These are phyloP conservation scores for Nicotiana rustica DNA, from an alignment of 305 asterid species.

Conservation along the genomic window DNA sequence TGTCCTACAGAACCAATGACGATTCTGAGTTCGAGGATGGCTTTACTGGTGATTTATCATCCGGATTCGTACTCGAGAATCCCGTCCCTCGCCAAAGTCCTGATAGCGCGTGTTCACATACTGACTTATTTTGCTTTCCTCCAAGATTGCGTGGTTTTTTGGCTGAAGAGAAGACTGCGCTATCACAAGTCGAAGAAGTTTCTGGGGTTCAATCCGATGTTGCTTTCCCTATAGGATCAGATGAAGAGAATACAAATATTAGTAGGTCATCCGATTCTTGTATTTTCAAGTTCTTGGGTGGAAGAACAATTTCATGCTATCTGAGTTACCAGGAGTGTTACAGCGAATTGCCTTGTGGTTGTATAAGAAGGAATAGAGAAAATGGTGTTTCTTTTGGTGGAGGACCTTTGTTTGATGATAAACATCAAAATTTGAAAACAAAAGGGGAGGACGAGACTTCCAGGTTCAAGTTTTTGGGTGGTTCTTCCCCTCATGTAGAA, in stretches of 20 bases:
- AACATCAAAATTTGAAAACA: constrained; percentile 42
- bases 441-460: constrained; percentile 41
- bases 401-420: constrained; percentile 47
- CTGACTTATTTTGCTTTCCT: constrained; percentile 72
- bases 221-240: constrained; percentile 43
- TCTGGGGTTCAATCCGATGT: constrained; percentile 46
- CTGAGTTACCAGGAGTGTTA: constrained; percentile 49
- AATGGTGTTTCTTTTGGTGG: constrained; percentile 53
- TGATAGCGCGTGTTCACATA: constrained; percentile 57
- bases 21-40: constrained; percentile 44
- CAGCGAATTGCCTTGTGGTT: constrained; percentile 39
- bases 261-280: constrained; percentile 54
- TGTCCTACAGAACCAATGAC: constrained; percentile 41
- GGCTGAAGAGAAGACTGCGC: constrained; percentile 42
- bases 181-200: constrained; percentile 45
- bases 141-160: constrained; percentile 68
- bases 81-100: constrained; percentile 41
- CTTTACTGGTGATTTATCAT: constrained; percentile 44
- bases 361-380: constrained; percentile 36
- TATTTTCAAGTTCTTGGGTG: constrained; percentile 57
- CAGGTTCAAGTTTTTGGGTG: constrained; percentile 47
- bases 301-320: constrained; percentile 63
- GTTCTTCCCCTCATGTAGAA: constrained; percentile 62
- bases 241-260: constrained; percentile 45
- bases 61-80: constrained; percentile 43